Evolutionary conservation across 208 protist species (phyloP), one percentile per base, ranked within the genome.

Genomic region (Leishmania major): DNA sequence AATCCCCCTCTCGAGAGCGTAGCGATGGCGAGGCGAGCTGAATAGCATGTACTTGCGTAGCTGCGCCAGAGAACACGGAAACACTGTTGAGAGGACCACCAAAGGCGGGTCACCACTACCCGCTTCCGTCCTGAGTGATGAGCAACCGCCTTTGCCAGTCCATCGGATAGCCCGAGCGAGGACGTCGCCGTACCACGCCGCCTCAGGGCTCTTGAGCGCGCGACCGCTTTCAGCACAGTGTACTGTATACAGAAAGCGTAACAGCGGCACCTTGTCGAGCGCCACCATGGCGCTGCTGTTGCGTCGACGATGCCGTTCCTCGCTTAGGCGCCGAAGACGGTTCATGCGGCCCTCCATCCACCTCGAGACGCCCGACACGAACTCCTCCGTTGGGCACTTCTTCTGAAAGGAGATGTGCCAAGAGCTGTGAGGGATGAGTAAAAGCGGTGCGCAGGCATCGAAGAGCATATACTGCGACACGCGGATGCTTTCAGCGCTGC

Each of bases 401-500:
- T 60, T 82, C 35, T 40, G 64, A 55, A 51, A 72, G 6, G 62
- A 37, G 28, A 35, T 70, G 57, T 51, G 57, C 74, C 72, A 86
- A 62, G 15, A 17, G 57, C 3, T 66, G 43, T 5, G 60, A 60
- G 8, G 15, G 37, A 2, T 8, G 17, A 13, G 0, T 3, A 28
- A 22, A 8, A 79, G 62, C 37, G 70, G 47, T 31, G 37, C 10
- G 19, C 45, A 11, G 13, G 60, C 15, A n/a, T 84, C 81, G 1
- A 92, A 64, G 43, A 87, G 79, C 11, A 87, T 49, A 70, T 86
- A 89, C 59, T 88, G 81, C 69, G 80, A 85, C 0, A 92, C 47
- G 0, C 84, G 85, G 37, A 89, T 47, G 6, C 51, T 49, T 1
- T n/a, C 35, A 3, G 88, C 85, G 13, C 78, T 80, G 31, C 69